Base-by-base conservation (phyloP, 2,329 filamentous ascomycete genomes). In the Lanzia echinophila region DNA sequence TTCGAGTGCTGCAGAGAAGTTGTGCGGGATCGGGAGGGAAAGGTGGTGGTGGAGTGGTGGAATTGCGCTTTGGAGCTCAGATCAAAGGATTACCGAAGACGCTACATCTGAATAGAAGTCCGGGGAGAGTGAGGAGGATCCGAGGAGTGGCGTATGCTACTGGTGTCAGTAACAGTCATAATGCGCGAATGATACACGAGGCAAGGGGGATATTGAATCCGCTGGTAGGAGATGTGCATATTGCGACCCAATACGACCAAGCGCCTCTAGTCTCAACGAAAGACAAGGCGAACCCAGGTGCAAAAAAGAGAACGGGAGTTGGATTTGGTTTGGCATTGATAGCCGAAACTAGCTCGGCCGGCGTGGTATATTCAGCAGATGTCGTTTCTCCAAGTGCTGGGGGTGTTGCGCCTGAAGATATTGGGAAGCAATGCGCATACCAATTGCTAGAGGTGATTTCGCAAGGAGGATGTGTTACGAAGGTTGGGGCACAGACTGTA, bases 121-220 rank as follows among this genome's bases (percentile, higher is more conserved):
- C 91, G 0, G 94, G 94, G 7, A 79, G 88, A 53, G 86, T 99
- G 65, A 92, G 90, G 78, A 83, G 84, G 62, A 87, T 99, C 61
- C 81, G 92, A 54, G 94, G 94, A 56, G 94, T 99, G 42, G 91
- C 94, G 46, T 99, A 97, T 71, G 87, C 88, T 53, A 90, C 89
- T 1, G 94, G 95, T 45, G 91, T 97, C 0, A 88, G 88, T 11
- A 92, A 88, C 0, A 90, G 87, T 47, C 96, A 96, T 70, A 99
- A 97, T 68, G 88, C 87, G 58, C 81, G 94, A 60, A 95, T 96
- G 88, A 99, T 97, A 66, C 88, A 96, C 66, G 82, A 87, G 2
- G 90, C 91, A 11, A 79, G 92, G 62, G 90, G 90, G 46, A 79
- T 99, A 11, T 76, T 99, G 45, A 99, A 99, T 69, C 78, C 84